phyloP scores from a whole-genome alignment of 2,329 filamentous ascomycete genomes.

The Celoporthe dispersa region DNA sequence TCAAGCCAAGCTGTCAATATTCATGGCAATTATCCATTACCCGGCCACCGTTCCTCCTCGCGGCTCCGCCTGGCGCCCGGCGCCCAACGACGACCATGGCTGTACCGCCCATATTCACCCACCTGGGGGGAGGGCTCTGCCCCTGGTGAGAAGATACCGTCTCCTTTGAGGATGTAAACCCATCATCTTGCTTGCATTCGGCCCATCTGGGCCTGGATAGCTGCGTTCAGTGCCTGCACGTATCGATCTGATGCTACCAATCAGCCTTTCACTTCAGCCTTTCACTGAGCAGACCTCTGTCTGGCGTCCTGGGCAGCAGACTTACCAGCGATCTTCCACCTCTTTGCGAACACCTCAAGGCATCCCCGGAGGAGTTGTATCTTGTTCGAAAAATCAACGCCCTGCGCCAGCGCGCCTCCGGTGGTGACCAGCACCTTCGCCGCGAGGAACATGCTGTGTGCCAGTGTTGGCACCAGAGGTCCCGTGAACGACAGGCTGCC shows the following conservation, averaged over 20 bases:
- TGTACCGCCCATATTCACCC: background rate
- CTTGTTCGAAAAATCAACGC: conserved; percentile 33
- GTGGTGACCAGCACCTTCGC: conserved; percentile 35
- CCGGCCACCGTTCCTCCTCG: background rate
- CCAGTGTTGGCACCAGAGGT: conserved; percentile 33
- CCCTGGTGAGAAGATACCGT: background rate
- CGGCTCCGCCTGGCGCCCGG: background rate
- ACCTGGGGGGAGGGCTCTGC: background rate
- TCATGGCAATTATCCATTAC: conserved; percentile 4
- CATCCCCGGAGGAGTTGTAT: conserved; percentile 33
- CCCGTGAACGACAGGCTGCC: conserved; percentile 28
- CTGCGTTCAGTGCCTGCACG: conserved; percentile 27
- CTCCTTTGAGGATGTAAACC: background rate
- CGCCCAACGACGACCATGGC: background rate
- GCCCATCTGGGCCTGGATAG: conserved; percentile 19
- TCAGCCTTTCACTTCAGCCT: background rate
- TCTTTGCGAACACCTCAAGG: conserved; percentile 32
- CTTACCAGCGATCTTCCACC: conserved; percentile 39
- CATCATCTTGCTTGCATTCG: conserved; percentile 19
- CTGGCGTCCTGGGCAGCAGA: background rate
- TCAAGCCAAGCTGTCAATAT: background rate
- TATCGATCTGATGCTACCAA: conserved; percentile 19
- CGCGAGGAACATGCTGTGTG: conserved; percentile 35
- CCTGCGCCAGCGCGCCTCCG: conserved; percentile 33
- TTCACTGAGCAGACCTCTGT: background rate